A percentile compares a stretch with the other conserved stretches of the same genome.
These are phyloP conservation scores for Spathaspora sp. DNA, from an alignment of 805 yeast genomes.

Conservation along the genomic window DNA sequence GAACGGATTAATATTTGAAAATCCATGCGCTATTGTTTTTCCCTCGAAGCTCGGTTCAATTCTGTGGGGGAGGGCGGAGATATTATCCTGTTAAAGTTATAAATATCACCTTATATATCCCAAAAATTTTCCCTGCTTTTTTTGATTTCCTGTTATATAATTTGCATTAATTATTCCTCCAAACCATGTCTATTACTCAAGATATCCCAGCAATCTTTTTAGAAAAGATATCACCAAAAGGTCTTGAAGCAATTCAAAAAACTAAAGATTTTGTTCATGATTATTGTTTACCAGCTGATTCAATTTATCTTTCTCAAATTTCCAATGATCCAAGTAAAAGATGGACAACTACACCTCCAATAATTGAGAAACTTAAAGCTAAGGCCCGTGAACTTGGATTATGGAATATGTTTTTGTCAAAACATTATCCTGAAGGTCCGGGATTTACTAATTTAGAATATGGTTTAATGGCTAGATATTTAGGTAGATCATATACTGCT, in stretches of 20 bases:
- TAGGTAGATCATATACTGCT: constrained; percentile 52
- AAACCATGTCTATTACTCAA: constrained; percentile 15
- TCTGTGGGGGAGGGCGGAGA: not conserved
- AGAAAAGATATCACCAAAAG: constrained; percentile 32
- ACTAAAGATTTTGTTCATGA: constrained; percentile 50
- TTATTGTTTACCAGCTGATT: constrained; percentile 56
- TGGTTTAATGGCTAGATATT: constrained; percentile 60
- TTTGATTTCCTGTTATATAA: not conserved
- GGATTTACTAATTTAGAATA: constrained; percentile 61
- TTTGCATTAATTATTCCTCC: not conserved
- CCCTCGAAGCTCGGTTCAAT: not conserved
- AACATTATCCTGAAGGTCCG: constrained; percentile 48
- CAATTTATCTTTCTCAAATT: constrained; percentile 39
- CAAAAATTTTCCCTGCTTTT: not conserved
- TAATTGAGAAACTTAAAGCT: constrained; percentile 47
- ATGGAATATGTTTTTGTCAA: constrained; percentile 58
- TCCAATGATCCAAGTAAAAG: constrained; percentile 36
- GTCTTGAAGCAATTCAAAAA: constrained; percentile 35
- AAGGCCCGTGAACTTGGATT: constrained; percentile 52
- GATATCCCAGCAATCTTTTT: constrained; percentile 40
- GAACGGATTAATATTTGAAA: not conserved
- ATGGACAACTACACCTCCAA: constrained; percentile 46
- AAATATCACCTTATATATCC: not conserved
- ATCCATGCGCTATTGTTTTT: not conserved
- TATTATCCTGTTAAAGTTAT: not conserved